Evolutionary conservation across 306 rosid genomes (phyloP).

Genomic region (Rosa lucieae): DNA sequence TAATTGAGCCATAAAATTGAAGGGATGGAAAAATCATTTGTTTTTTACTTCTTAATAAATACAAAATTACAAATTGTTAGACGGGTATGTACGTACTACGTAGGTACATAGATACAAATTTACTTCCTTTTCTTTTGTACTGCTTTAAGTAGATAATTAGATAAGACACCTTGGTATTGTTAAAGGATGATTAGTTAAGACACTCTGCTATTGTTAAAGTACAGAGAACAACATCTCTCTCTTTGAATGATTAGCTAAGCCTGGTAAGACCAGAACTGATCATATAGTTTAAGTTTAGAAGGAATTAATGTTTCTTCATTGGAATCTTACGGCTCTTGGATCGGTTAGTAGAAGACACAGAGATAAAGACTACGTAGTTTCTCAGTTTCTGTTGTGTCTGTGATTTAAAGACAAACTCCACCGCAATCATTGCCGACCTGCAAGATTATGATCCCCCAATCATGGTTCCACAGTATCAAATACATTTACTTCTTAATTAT

Average conservation of each 20-base stretch:
- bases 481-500: not conserved
- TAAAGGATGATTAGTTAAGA: slow-evolving; percentile 8
- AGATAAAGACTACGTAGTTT: slow-evolving; percentile 36
- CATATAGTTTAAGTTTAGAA: slow-evolving; percentile 26
- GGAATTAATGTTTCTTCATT: slow-evolving; percentile 55
- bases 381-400: slow-evolving; percentile 49
- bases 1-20: too few species aligned
- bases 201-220: slow-evolving; percentile 6
- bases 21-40: too few species aligned
- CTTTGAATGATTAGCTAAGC: slow-evolving; percentile 35
- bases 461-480: slow-evolving; percentile 21
- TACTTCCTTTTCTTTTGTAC: not conserved
- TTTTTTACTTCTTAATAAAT: too few species aligned
- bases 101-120: too few species aligned
- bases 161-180: not conserved
- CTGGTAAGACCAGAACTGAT: not conserved
- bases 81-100: too few species aligned
- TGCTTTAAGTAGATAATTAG: not conserved
- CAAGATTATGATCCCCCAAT: slow-evolving; percentile 64
- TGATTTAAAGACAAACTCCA: slow-evolving; percentile 46
- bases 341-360: not conserved
- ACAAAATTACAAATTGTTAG: too few species aligned
- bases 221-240: slow-evolving; percentile 32
- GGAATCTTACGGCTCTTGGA: slow-evolving; percentile 37
- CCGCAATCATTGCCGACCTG: slow-evolving; percentile 56